Evolutionary conservation across 192 early-diverging fungal genomes (phyloP).

Genomic region (Lunasporangiospora selenospora): DNA sequence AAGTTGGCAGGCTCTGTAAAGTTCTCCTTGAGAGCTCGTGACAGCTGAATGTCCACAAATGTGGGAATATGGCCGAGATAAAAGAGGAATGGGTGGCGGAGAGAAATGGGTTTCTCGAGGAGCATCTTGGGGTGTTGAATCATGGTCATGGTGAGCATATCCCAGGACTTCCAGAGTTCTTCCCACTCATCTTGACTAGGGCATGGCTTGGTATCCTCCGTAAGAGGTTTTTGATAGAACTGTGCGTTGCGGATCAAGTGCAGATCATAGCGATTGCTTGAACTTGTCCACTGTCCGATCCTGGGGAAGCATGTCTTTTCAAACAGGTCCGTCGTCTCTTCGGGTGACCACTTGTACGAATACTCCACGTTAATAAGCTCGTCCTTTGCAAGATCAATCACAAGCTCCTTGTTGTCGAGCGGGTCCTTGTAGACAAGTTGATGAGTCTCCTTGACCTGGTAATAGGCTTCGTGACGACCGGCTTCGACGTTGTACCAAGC

Average conservation of each 20-base stretch:
- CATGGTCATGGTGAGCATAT: conserved; percentile 69
- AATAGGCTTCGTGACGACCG: conserved; percentile 86
- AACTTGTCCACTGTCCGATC: conserved; percentile 60
- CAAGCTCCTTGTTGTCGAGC: conserved; percentile 10
- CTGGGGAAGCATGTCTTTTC: conserved; percentile 51
- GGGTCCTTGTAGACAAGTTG: conserved; percentile 52
- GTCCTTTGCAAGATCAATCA: conserved; percentile 63
- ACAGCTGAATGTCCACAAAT: conserved; percentile 71
- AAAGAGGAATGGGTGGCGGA: conserved; percentile 91
- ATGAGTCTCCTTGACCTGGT: conserved; percentile 62
- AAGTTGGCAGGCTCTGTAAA: conserved; percentile 69
- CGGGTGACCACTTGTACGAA: conserved; percentile 80
- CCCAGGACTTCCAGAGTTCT: conserved; percentile 85
- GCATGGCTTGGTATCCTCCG: conserved; percentile 18
- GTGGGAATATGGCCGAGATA: conserved; percentile 87
- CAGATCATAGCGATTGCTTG: conserved; percentile 61
- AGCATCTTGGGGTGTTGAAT: conserved; percentile 60
- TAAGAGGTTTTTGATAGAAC: conserved; percentile 45
- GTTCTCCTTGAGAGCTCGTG: conserved; percentile 48
- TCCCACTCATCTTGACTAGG: conserved; percentile 79
- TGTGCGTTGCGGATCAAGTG: conserved; percentile 63
- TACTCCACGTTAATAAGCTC: conserved; percentile 92
- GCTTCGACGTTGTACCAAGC: conserved; percentile 72
- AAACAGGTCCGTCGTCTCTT: conserved; percentile 62
- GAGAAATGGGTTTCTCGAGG: conserved; percentile 74